phyloP scores from a whole-genome alignment of 2,329 filamentous ascomycete genomes.

The Cladorrhinum sp. region DNA sequence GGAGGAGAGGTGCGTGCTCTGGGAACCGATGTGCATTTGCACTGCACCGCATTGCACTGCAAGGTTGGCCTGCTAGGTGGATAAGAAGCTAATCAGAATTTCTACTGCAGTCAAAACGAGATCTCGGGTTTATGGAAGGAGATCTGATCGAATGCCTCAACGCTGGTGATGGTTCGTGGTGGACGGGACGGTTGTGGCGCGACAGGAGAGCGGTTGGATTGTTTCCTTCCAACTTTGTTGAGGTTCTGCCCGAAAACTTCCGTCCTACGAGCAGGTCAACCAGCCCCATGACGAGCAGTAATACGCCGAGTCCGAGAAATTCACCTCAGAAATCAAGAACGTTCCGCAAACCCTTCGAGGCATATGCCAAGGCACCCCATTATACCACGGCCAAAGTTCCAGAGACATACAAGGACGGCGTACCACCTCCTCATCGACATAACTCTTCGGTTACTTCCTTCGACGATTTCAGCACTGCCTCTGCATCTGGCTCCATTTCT shows the following conservation, averaged over 20 bases:
- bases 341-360: slow-evolving; percentile 65
- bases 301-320: slow-evolving; percentile 52
- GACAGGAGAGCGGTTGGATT: slow-evolving; percentile 88
- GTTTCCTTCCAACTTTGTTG: slow-evolving; percentile 97
- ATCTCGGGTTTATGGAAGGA: slow-evolving; percentile 95
- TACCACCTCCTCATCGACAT: slow-evolving; percentile 36
- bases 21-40: not conserved
- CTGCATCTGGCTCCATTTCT: not conserved
- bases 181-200: slow-evolving; percentile 87
- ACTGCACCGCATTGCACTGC: not conserved
- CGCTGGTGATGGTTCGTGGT: slow-evolving; percentile 96
- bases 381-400: slow-evolving; percentile 63
- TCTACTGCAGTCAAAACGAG: slow-evolving; percentile 70
- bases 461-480: slow-evolving; percentile 27
- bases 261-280: slow-evolving; percentile 66
- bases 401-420: slow-evolving; percentile 51
- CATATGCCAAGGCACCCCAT: slow-evolving; percentile 64
- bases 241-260: slow-evolving; percentile 81
- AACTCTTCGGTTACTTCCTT: slow-evolving; percentile 43
- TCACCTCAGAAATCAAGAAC: slow-evolving; percentile 59
- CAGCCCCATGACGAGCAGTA: slow-evolving; percentile 57
- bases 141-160: slow-evolving; percentile 98
- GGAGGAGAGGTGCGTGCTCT: slow-evolving; percentile 68
- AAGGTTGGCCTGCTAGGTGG: not conserved
- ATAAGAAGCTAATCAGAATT: slow-evolving; percentile 18